phyloP scores from a whole-genome alignment of 176 grass and related monocot genomes.

The Avena atlantica region DNA sequence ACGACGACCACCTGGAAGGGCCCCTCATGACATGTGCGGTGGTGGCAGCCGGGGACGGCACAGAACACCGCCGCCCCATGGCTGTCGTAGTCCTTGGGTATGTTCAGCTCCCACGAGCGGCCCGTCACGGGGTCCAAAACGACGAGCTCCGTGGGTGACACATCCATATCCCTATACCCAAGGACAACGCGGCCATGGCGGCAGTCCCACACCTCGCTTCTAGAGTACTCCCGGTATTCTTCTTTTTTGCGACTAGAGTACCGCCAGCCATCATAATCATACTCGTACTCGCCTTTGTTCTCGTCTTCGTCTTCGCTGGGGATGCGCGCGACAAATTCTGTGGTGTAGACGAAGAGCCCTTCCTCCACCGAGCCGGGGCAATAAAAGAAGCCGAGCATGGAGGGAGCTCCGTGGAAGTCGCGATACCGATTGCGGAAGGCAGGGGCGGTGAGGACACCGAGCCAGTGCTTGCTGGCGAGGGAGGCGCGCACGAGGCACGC shows the following conservation, averaged over 20 bases:
- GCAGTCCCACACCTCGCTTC: neutral
- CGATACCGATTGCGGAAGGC: neutral
- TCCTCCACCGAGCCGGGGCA: neutral
- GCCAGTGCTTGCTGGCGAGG: conserved; percentile 1
- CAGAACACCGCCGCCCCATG: neutral
- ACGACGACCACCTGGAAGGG: neutral
- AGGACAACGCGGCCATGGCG: neutral
- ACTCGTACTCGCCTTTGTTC: neutral
- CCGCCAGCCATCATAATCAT: neutral
- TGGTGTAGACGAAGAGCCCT: neutral
- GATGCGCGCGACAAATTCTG: neutral
- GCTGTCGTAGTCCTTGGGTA: neutral
- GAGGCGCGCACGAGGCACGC: neutral
- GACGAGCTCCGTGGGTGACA: neutral
- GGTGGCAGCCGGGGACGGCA: neutral
- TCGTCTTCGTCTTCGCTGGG: neutral
- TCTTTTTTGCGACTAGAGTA: too few species aligned
- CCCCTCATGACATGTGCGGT: neutral
- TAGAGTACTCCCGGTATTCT: neutral
- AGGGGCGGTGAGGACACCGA: neutral
- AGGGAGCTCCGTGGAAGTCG: conserved; percentile 17
- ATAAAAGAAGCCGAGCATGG: neutral
- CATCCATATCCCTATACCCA: neutral
- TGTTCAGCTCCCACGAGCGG: neutral
- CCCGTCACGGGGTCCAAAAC: neutral